A percentile compares a stretch with the other conserved stretches of the same genome.
Conservation (phyloP, 2,329 filamentous ascomycete species). For the Fusarium lateritium region DNA sequence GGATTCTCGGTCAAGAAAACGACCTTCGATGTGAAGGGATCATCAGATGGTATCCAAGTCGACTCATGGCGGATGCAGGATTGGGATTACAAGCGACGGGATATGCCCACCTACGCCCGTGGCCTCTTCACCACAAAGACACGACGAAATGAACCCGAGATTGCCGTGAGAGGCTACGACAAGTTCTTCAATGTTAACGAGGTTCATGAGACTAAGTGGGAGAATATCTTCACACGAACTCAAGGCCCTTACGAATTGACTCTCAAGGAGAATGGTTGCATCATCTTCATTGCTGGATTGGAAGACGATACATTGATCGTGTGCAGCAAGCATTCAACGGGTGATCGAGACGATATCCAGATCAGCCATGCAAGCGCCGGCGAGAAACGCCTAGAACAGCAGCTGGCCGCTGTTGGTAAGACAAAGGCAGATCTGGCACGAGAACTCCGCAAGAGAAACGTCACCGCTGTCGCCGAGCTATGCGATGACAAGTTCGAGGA, state of each 20-base stretch:
- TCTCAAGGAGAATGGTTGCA: slow-evolving; percentile 99
- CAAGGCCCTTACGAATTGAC: slow-evolving; percentile 93
- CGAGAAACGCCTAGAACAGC: slow-evolving; percentile 84
- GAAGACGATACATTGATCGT: slow-evolving; percentile 92
- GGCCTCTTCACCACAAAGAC: slow-evolving; percentile 91
- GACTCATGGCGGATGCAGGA: slow-evolving; percentile 96
- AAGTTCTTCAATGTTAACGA: slow-evolving; percentile 98
- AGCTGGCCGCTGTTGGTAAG: slow-evolving; percentile 83
- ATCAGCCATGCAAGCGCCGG: slow-evolving; percentile 88
- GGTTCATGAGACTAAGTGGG: slow-evolving; percentile 85
- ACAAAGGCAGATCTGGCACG: slow-evolving; percentile 83
- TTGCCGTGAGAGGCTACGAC: slow-evolving; percentile 92
- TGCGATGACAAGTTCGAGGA: slow-evolving; percentile 98
- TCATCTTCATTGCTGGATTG: slow-evolving; percentile 95
- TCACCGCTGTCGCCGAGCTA: slow-evolving; percentile 94
- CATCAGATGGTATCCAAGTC: slow-evolving; percentile 76
- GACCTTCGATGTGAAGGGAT: slow-evolving; percentile 78
- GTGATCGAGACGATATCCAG: slow-evolving; percentile 77
- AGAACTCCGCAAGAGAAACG: slow-evolving; percentile 83
- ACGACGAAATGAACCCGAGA: slow-evolving; percentile 77
- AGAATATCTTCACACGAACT: slow-evolving; percentile 81
- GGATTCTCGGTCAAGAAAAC: slow-evolving; percentile 83
- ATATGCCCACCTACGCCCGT: slow-evolving; percentile 92
- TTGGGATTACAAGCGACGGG: slow-evolving; percentile 92
- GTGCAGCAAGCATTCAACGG: slow-evolving; percentile 99